Conservation (phyloP, 139 green algal genomes). For the Tetraselmis striata region DNA sequence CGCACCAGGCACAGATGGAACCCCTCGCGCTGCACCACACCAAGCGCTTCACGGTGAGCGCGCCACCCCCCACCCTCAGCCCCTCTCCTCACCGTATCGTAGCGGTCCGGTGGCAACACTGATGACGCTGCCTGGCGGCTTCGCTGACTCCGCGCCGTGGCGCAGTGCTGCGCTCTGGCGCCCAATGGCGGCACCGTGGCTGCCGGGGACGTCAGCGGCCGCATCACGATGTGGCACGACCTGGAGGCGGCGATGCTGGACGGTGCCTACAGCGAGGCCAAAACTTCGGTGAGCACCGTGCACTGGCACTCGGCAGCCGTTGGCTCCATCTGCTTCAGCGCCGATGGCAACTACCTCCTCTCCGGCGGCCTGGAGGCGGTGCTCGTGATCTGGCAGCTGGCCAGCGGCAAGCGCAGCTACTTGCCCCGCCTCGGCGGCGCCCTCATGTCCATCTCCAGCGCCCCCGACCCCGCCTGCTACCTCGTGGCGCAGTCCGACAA, state of each 20-base stretch:
- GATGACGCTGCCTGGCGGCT: conserved; percentile 6
- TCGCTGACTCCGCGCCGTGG: too few relatives aligned
- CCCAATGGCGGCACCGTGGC: conserved; percentile 36
- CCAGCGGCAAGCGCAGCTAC: conserved; percentile 31
- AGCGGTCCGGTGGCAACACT: neutral
- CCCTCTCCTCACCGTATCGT: neutral
- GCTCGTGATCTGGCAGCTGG: conserved; percentile 73
- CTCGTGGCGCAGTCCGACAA: conserved; percentile 66
- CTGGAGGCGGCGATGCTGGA: conserved; percentile 26
- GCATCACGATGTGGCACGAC: conserved; percentile 70
- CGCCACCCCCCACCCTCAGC: neutral
- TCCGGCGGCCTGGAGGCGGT: conserved; percentile 77
- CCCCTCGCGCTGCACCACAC: conserved; percentile 61
- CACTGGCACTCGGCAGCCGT: conserved; percentile 84
- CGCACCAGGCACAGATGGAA: conserved; percentile 17
- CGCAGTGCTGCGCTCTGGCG: neutral
- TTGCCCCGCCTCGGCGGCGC: conserved; percentile 66
- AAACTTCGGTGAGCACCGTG: conserved; percentile 41
- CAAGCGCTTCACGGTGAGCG: conserved; percentile 54
- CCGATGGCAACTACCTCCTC: conserved; percentile 66
- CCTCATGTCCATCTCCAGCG: conserved; percentile 38
- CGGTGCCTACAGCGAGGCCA: neutral
- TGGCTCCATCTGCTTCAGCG: conserved; percentile 57
- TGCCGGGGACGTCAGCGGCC: conserved; percentile 63
- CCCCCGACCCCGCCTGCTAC: conserved; percentile 44